These are phyloP conservation scores for Tribonema minus DNA, from an alignment of 108 stramenopile species.

Conservation along the genomic window DNA sequence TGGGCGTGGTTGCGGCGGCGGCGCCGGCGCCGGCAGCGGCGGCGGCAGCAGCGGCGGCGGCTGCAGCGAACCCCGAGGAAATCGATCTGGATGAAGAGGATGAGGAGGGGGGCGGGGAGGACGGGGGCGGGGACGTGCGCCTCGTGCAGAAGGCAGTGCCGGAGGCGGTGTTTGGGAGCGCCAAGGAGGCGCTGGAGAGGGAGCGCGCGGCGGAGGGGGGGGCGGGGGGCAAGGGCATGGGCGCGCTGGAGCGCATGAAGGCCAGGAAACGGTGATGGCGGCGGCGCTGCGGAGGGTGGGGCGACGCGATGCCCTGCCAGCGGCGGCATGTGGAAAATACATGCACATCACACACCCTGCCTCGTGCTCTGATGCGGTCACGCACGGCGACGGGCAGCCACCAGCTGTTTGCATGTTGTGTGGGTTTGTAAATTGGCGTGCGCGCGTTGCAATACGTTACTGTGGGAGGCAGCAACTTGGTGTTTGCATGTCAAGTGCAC, in stretches of 20 bases:
- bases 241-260: conserved; percentile 23
- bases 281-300: background rate
- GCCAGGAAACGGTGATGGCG: background rate
- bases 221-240: background rate
- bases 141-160: conserved; percentile 7
- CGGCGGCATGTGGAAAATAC: background rate
- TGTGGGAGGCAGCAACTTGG: too few relatives aligned
- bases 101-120: background rate
- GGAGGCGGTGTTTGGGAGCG: conserved; percentile 19
- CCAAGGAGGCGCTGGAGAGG: conserved; percentile 15
- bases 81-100: conserved; percentile 1
- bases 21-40: background rate
- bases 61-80: background rate
- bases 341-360: background rate
- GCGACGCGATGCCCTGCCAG: background rate
- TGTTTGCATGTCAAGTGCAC: too few relatives aligned
- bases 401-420: too few relatives aligned
- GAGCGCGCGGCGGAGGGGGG: background rate
- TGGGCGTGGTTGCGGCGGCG: background rate
- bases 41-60: background rate
- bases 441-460: too few relatives aligned
- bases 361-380: too few relatives aligned
- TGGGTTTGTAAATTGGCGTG: too few relatives aligned
- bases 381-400: too few relatives aligned
- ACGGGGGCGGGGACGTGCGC: background rate